A percentile compares a stretch with the other conserved stretches of the same genome.
Evolutionary conservation across 2,329 filamentous ascomycete species (phyloP).

Genomic region (Neofusicoccum kwambonambiense): DNA sequence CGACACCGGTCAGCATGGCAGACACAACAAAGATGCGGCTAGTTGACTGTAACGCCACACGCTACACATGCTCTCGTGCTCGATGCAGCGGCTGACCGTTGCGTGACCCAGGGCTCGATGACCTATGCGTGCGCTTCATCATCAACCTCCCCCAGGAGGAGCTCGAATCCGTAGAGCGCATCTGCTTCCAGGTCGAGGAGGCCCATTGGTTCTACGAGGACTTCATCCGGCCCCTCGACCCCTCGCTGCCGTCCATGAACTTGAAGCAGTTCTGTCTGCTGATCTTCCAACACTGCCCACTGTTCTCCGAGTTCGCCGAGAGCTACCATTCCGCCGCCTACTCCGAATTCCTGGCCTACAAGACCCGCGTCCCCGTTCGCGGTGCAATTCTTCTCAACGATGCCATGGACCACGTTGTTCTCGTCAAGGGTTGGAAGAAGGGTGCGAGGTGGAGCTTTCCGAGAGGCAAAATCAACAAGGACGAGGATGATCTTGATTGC

Average conservation of each 20-base stretch:
- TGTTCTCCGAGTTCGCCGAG: slow-evolving; percentile 76
- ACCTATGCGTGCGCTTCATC: slow-evolving; percentile 96
- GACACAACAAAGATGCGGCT: slow-evolving; percentile 72
- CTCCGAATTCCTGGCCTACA: slow-evolving; percentile 89
- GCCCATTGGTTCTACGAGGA: slow-evolving; percentile 99
- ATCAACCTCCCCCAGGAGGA: slow-evolving; percentile 94
- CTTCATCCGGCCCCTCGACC: slow-evolving; percentile 89
- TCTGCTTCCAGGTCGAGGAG: slow-evolving; percentile 98
- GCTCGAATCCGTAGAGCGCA: slow-evolving; percentile 82
- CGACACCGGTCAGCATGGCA: slow-evolving; percentile 64
- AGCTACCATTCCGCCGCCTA: slow-evolving; percentile 81
- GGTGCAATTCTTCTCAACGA: slow-evolving; percentile 92
- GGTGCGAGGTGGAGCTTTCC: slow-evolving; percentile 95
- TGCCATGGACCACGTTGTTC: slow-evolving; percentile 87
- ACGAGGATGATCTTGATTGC: slow-evolving; percentile 90
- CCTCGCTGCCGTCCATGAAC: slow-evolving; percentile 78
- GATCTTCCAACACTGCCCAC: slow-evolving; percentile 91
- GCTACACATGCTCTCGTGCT: background rate
- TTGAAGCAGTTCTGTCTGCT: slow-evolving; percentile 82
- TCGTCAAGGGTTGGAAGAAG: slow-evolving; percentile 99
- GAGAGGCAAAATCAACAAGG: slow-evolving; percentile 95
- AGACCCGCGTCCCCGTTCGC: slow-evolving; percentile 87
- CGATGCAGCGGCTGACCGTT: background rate
- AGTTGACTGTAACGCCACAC: slow-evolving; percentile 72
- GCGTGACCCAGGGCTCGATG: slow-evolving; percentile 74